A percentile compares a stretch with the other conserved stretches of the same genome.
These are phyloP conservation scores for Pseudophaeomoniella oleicola DNA, from an alignment of 2,329 filamentous ascomycete genomes.

Conservation along the genomic window DNA sequence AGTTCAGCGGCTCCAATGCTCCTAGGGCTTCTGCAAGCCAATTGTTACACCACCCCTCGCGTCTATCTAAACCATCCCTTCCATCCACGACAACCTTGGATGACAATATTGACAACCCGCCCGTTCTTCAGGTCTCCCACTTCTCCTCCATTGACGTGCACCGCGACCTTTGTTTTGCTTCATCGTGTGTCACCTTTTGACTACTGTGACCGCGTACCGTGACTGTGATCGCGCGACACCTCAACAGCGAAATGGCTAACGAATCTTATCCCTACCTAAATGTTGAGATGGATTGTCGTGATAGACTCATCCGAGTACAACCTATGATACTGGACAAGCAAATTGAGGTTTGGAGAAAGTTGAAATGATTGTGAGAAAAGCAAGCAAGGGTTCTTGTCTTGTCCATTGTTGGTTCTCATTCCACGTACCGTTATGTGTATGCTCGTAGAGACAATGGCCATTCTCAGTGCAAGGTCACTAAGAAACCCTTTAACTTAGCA, in stretches of 20 bases:
- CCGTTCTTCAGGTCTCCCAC: neutral
- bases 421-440: neutral
- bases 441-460: neutral
- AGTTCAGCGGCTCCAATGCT: neutral
- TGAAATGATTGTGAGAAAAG: too few relatives aligned
- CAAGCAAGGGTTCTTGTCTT: neutral
- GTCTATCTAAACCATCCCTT: constrained; percentile 1
- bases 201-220: neutral
- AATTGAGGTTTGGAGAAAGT: too few relatives aligned
- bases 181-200: neutral
- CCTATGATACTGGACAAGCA: neutral
- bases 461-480: too few relatives aligned
- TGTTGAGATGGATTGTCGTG: neutral
- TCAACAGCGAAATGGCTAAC: too few relatives aligned
- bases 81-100: neutral
- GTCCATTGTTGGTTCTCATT: neutral
- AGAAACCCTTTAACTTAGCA: too few relatives aligned
- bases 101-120: neutral
- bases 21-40: neutral
- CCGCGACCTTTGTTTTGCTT: constrained; percentile 1
- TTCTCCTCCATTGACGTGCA: neutral
- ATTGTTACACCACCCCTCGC: neutral
- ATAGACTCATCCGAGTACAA: neutral
- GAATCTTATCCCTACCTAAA: too few relatives aligned
- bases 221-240: neutral